phyloP scores from a whole-genome alignment of 768 basidiomycete species.

The Trametes cingulata region DNA sequence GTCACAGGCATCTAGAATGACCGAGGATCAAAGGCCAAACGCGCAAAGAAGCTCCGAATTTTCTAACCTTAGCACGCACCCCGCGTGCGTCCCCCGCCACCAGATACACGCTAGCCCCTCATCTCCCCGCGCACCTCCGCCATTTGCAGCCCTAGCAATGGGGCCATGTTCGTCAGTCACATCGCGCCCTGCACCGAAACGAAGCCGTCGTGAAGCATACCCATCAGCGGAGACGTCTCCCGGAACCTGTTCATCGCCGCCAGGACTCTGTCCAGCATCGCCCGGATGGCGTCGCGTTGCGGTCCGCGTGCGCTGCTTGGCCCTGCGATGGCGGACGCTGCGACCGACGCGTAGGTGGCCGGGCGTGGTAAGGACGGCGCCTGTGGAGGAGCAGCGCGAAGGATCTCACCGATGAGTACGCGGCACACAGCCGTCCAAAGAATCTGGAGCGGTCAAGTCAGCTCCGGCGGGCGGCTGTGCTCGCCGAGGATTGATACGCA shows the following conservation, averaged over 20 bases:
- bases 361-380: slow-evolving; percentile 10
- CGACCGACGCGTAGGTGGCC: slow-evolving; percentile 4
- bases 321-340: slow-evolving; percentile 8
- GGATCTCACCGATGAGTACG: slow-evolving; percentile 24
- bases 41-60: not conserved
- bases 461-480: not conserved
- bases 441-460: slow-evolving; percentile 7
- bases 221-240: slow-evolving; percentile 24
- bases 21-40: not conserved
- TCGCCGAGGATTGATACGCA: not conserved
- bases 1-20: not conserved
- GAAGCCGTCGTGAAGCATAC: slow-evolving; percentile 25
- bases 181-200: slow-evolving; percentile 18
- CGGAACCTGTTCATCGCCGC: slow-evolving; percentile 24
- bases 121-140: slow-evolving; percentile 1
- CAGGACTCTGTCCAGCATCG: slow-evolving; percentile 19
- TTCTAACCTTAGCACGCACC: not conserved
- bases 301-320: slow-evolving; percentile 2
- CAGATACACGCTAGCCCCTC: not conserved
- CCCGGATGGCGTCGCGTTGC: slow-evolving; percentile 12
- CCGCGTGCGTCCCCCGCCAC: not conserved
- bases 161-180: slow-evolving; percentile 17
- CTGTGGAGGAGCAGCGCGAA: slow-evolving; percentile 7
- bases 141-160: slow-evolving; percentile 7
- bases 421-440: slow-evolving; percentile 24